These are phyloP conservation scores for Aspergillus sp. DNA, from an alignment of 2,329 filamentous ascomycete species.

Conservation along the genomic window DNA sequence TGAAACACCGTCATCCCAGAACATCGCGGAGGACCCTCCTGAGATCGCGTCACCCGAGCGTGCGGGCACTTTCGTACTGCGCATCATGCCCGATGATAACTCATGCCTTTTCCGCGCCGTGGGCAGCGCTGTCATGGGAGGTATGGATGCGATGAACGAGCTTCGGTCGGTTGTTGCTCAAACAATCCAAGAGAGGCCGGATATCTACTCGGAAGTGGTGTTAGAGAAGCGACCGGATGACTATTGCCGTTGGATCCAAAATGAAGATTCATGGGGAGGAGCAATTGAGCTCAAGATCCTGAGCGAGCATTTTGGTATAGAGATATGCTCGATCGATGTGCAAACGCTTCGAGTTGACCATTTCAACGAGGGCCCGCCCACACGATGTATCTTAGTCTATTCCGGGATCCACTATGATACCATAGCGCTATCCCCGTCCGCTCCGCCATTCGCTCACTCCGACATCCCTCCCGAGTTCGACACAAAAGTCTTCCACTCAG, in stretches of 20 bases:
- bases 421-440: conserved; percentile 70
- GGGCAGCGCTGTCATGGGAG: conserved; percentile 71
- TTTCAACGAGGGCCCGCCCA: conserved; percentile 72
- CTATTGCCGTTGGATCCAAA: conserved; percentile 80
- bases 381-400: conserved; percentile 79
- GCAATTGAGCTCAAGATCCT: conserved; percentile 86
- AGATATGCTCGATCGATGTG: conserved; percentile 84
- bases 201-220: conserved; percentile 72
- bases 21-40: conserved; percentile 57
- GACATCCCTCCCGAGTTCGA: conserved; percentile 71
- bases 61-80: conserved; percentile 64
- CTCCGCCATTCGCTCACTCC: conserved; percentile 55
- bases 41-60: conserved; percentile 59
- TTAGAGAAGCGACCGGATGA: conserved; percentile 70
- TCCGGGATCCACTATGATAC: conserved; percentile 93
- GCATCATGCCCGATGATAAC: conserved; percentile 97
- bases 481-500: conserved; percentile 68
- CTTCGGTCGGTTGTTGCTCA: conserved; percentile 76
- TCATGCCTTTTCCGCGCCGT: conserved; percentile 91
- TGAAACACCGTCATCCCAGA: conserved; percentile 36
- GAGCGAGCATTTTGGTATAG: conserved; percentile 78
- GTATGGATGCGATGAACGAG: conserved; percentile 66
- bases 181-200: conserved; percentile 71
- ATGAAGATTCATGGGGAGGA: conserved; percentile 82
- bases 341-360: conserved; percentile 65